Percentiles rank a stretch among this genome's conserved stretches.
These are phyloP conservation scores for Pichia sp. DNA, from an alignment of 1,139 yeast species.

Conservation along the genomic window DNA sequence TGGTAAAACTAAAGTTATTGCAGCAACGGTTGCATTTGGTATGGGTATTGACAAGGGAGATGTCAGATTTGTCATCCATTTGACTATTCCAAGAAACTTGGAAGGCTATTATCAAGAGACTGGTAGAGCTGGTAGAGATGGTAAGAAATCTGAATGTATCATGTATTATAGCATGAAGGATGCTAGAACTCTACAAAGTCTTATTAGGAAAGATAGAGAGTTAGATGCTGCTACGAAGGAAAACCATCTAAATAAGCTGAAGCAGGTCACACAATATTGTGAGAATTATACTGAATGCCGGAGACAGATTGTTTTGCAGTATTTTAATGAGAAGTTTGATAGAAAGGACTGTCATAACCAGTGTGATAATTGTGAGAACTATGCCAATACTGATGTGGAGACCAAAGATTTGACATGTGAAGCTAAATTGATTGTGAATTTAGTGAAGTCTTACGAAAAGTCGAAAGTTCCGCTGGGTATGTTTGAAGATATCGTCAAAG, in stretches of 20 bases:
- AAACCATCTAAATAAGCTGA: constrained; percentile 67
- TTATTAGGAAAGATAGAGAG: constrained; percentile 73
- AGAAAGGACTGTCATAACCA: constrained; percentile 56
- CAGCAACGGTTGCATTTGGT: constrained; percentile 98
- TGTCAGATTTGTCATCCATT: constrained; percentile 85
- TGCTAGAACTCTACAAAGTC: constrained; percentile 61
- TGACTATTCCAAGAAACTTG: constrained; percentile 80
- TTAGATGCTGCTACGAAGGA: constrained; percentile 60
- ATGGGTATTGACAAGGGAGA: constrained; percentile 99
- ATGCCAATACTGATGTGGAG: constrained; percentile 38
- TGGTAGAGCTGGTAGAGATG: constrained; percentile 99
- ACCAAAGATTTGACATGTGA: constrained; percentile 60
- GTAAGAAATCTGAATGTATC: constrained; percentile 69
- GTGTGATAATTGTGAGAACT: constrained; percentile 79
- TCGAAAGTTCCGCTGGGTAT: constrained; percentile 69
- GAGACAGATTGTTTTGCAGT: constrained; percentile 78
- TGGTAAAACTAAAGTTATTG: constrained; percentile 64
- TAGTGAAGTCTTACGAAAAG: constrained; percentile 51
- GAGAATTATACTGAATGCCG: constrained; percentile 89
- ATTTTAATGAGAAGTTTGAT: constrained; percentile 79
- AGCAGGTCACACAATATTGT: constrained; percentile 87
- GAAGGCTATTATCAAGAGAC: constrained; percentile 98
- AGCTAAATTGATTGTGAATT: constrained; percentile 51
- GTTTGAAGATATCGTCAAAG: constrained; percentile 79
- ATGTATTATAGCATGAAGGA: constrained; percentile 77